Percentiles rank a stretch among this genome's conserved stretches.
Conservation (phyloP, 352 stramenopile species). For the Peronospora farinosa region DNA sequence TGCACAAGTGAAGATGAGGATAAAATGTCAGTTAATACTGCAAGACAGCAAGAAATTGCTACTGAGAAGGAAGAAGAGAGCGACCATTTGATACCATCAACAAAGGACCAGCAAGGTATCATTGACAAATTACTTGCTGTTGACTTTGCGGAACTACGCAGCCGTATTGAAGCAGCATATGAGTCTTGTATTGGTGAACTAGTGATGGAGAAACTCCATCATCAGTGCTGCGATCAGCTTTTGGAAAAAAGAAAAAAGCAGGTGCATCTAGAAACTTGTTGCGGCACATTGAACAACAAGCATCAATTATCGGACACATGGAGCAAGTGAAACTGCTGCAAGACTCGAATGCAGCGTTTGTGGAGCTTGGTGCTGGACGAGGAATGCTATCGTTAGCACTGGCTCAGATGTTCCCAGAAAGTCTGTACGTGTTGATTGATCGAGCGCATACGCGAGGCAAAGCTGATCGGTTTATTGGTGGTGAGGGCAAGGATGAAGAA, state of each 20-base stretch:
- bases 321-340: constrained; percentile 46
- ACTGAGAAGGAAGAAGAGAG: constrained; percentile 7
- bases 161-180: constrained; percentile 48
- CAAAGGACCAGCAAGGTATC: constrained; percentile 49
- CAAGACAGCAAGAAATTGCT: constrained; percentile 1
- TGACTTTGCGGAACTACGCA: constrained; percentile 49
- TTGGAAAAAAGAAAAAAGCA: constrained; percentile 51
- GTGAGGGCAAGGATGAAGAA: constrained; percentile 18
- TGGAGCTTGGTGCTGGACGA: constrained; percentile 70
- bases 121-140: constrained; percentile 63
- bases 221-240: constrained; percentile 56
- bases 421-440: constrained; percentile 72
- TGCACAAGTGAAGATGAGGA: constrained; percentile 4
- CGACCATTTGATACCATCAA: constrained; percentile 35
- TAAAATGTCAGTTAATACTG: background rate
- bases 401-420: constrained; percentile 53
- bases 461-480: constrained; percentile 62
- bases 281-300: constrained; percentile 79
- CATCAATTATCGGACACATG: constrained; percentile 80
- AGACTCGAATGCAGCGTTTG: constrained; percentile 34
- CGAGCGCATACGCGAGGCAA: constrained; percentile 66
- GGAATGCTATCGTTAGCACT: constrained; percentile 78
- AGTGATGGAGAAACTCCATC: constrained; percentile 56
- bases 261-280: constrained; percentile 55
- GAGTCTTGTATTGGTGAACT: constrained; percentile 51